Conservation (phyloP, 2,329 filamentous ascomycete genomes). For the Nakataea oryzae region DNA sequence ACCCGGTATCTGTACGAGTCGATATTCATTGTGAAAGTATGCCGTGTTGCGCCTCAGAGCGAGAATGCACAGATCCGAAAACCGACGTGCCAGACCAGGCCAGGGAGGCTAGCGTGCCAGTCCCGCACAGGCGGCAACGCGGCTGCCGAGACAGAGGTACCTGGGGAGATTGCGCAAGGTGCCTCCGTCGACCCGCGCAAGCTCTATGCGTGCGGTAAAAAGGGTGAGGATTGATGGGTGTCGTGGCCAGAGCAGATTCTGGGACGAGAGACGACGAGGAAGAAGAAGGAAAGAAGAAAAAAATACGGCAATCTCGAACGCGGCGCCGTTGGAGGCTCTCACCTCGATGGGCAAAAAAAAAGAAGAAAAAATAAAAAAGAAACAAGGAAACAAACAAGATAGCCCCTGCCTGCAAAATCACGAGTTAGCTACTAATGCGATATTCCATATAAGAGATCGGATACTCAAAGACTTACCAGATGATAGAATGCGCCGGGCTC, state of each 20-base stretch:
- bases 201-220: neutral
- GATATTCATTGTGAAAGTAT: slow-evolving; percentile 22
- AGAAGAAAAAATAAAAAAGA: neutral
- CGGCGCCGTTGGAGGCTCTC: neutral
- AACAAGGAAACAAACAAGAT: neutral
- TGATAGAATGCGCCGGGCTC: too few species aligned
- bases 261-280: too few species aligned
- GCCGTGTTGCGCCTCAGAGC: slow-evolving; percentile 3
- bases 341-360: neutral
- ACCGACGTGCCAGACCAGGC: neutral
- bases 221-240: neutral
- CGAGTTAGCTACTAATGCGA: neutral
- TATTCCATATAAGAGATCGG: too few species aligned
- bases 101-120: neutral
- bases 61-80: neutral
- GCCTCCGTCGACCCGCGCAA: neutral
- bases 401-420: neutral
- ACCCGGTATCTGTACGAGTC: slow-evolving; percentile 41
- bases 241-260: too few species aligned
- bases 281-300: neutral
- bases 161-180: neutral
- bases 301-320: neutral
- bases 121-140: neutral
- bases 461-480: too few species aligned
- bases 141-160: neutral